Conservation (phyloP, 192 early-diverging fungal genomes). For the Coemansia sp. region DNA sequence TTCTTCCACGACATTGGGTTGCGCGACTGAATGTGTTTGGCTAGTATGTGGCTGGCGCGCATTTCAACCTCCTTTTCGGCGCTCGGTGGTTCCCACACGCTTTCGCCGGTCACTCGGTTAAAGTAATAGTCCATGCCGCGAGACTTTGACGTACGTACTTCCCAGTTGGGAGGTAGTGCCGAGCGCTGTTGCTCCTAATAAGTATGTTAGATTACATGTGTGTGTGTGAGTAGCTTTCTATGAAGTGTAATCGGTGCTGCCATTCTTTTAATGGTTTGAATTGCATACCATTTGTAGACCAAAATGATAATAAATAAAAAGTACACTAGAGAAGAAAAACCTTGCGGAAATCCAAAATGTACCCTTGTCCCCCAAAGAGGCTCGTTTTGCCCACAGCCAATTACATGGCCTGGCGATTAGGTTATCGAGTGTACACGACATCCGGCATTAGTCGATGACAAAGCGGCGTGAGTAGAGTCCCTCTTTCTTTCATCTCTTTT, state of each 20-base stretch:
- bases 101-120: constrained; percentile 71
- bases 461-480: background rate
- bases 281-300: background rate
- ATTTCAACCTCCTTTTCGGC: constrained; percentile 41
- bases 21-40: constrained; percentile 85
- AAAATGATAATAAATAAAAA: background rate
- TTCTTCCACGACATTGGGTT: constrained; percentile 91
- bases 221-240: background rate
- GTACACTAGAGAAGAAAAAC: background rate
- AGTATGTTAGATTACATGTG: background rate
- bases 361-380: background rate
- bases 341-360: background rate
- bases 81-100: constrained; percentile 74
- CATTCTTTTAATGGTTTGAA: background rate
- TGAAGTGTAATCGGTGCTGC: background rate
- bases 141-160: constrained; percentile 66
- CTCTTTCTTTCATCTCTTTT: constrained; percentile 1
- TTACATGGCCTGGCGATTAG: background rate
- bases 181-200: constrained; percentile 16
- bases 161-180: constrained; percentile 67
- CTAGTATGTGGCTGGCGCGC: constrained; percentile 86
- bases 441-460: background rate
- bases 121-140: constrained; percentile 76
- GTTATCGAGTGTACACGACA: background rate
- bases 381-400: background rate